phyloP scores from a whole-genome alignment of 495 filamentous ascomycete species.

The Penicillium subrubescens region DNA sequence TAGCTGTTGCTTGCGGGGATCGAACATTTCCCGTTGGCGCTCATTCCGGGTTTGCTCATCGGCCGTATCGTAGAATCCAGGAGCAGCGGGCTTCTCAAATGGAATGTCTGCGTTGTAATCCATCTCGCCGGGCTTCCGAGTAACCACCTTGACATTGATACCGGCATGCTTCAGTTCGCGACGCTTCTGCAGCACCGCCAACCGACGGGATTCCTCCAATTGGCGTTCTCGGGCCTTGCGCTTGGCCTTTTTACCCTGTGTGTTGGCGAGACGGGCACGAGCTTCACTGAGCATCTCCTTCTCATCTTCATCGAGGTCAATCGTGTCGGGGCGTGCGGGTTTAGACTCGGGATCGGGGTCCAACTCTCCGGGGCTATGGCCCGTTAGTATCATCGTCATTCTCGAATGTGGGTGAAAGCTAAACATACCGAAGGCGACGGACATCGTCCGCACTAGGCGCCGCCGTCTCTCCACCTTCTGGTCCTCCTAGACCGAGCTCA shows the following conservation, averaged over 20 bases:
- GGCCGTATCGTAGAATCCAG: constrained; percentile 90
- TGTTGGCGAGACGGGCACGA: constrained; percentile 92
- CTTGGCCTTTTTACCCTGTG: constrained; percentile 98
- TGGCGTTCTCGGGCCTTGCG: constrained; percentile 94
- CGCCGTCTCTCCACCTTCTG: constrained; percentile 80
- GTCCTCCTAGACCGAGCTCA: constrained; percentile 83
- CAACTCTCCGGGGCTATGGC: constrained; percentile 76
- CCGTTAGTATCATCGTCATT: constrained; percentile 23
- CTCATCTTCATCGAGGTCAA: constrained; percentile 97
- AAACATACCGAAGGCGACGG: constrained; percentile 65
- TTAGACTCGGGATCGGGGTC: constrained; percentile 97
- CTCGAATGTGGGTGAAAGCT: not conserved
- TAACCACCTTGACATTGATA: constrained; percentile 97
- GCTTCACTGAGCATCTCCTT: constrained; percentile 99
- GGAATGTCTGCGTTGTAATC: constrained; percentile 99
- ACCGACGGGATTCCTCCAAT: constrained; percentile 86
- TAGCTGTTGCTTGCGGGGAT: constrained; percentile 91
- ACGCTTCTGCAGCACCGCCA: constrained; percentile 91
- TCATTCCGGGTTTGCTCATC: constrained; percentile 84
- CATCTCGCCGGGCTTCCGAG: constrained; percentile 92
- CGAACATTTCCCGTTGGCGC: constrained; percentile 82
- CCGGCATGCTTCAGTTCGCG: constrained; percentile 95
- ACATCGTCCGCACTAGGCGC: constrained; percentile 95
- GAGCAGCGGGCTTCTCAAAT: constrained; percentile 87
- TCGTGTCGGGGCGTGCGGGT: constrained; percentile 94